phyloP scores from a whole-genome alignment of 139 green algal species.

The Tetraselmis chui region DNA sequence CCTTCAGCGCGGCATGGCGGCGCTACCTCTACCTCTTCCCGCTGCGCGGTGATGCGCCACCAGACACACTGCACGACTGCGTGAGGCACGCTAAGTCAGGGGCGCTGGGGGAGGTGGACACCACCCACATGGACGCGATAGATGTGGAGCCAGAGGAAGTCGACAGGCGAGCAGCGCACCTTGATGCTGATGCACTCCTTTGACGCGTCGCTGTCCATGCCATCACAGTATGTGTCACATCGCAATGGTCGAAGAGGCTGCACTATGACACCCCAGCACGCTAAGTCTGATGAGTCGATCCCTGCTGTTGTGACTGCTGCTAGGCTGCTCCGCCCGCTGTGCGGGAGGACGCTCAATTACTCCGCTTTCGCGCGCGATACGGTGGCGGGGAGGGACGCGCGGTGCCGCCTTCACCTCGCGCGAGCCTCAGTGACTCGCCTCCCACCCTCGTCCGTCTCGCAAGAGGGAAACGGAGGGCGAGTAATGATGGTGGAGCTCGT shows the following conservation, averaged over 20 bases:
- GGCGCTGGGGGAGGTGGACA: neutral
- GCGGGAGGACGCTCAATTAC: constrained; percentile 30
- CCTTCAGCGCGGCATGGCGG: constrained; percentile 35
- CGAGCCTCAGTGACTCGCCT: constrained; percentile 16
- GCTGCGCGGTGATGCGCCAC: constrained; percentile 7
- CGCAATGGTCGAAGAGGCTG: too few species aligned
- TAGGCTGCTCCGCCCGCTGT: constrained; percentile 28
- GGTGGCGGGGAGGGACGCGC: constrained; percentile 22
- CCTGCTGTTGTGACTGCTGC: too few species aligned
- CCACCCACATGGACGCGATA: constrained; percentile 2
- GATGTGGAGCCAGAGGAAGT: constrained; percentile 19
- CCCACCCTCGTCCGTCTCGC: neutral
- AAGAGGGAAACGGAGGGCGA: neutral
- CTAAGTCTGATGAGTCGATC: too few species aligned
- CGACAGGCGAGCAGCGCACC: too few species aligned
- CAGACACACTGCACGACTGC: constrained; percentile 6
- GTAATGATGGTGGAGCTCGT: constrained; percentile 40
- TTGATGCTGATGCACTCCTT: too few species aligned
- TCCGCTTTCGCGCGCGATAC: constrained; percentile 29
- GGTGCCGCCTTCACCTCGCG: constrained; percentile 25
- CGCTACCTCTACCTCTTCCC: constrained; percentile 46
- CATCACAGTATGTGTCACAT: too few species aligned
- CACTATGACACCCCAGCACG: too few species aligned
- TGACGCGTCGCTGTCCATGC: too few species aligned
- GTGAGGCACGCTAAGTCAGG: neutral